A percentile compares a stretch with the other conserved stretches of the same genome.
Evolutionary conservation across 805 yeast genomes (phyloP).

Genomic region (Starmerella sp.): DNA sequence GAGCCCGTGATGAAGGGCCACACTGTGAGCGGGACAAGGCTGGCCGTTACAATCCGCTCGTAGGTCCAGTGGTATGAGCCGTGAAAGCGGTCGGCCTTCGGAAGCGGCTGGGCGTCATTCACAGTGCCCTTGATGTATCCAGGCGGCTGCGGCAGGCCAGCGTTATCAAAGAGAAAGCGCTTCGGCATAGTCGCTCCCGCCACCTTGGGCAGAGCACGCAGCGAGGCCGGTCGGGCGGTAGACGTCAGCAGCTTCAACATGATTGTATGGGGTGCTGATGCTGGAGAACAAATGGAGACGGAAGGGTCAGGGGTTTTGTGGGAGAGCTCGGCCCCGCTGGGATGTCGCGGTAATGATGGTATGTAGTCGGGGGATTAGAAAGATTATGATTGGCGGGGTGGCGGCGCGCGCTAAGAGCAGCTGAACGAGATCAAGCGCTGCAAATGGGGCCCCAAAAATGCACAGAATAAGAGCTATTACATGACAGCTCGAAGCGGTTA

Average conservation of each 20-base stretch:
- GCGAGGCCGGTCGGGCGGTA: constrained; percentile 8
- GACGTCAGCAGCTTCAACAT: constrained; percentile 16
- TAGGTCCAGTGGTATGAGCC: constrained; percentile 93
- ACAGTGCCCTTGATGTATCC: constrained; percentile 88
- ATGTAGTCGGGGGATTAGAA: constrained; percentile 1
- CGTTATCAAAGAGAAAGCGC: constrained; percentile 22
- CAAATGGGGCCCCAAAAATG: no score
- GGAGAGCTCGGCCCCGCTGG: not conserved
- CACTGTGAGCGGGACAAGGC: constrained; percentile 64
- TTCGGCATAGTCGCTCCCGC: constrained; percentile 13
- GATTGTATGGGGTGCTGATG: not conserved
- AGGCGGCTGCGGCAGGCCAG: constrained; percentile 62
- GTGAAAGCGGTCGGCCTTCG: constrained; percentile 50
- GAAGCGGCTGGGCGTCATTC: constrained; percentile 72
- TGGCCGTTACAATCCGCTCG: constrained; percentile 60
- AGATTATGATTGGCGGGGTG: constrained; percentile 3
- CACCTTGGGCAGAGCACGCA: constrained; percentile 7
- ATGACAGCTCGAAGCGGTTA: no score
- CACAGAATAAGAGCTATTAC: no score
- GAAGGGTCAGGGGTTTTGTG: constrained; percentile 1
- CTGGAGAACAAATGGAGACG: not conserved
- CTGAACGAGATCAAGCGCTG: not conserved
- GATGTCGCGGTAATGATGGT: not conserved
- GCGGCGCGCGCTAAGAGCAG: not conserved
- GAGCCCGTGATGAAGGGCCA: constrained; percentile 71